Conservation (phyloP, 2,329 filamentous ascomycete genomes). For the Coccinonectria pachysandricola region DNA sequence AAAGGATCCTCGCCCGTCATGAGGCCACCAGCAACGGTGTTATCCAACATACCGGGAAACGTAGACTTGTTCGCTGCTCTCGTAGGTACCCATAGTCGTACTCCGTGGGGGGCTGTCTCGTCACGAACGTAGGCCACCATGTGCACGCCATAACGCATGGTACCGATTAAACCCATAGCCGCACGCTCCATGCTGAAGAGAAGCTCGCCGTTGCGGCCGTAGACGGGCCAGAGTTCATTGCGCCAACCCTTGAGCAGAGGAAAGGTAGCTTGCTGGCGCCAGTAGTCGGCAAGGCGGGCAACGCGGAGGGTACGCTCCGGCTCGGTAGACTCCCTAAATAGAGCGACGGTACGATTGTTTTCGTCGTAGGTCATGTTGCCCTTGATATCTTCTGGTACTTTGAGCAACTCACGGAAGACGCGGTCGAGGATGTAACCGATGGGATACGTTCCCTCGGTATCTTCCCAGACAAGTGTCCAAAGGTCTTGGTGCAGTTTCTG, state of each 20-base stretch:
- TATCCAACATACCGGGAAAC: slow-evolving; percentile 88
- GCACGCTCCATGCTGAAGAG: slow-evolving; percentile 70
- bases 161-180: slow-evolving; percentile 63
- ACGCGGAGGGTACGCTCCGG: slow-evolving; percentile 49
- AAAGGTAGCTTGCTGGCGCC: slow-evolving; percentile 64
- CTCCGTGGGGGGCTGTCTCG: slow-evolving; percentile 33
- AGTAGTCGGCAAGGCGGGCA: slow-evolving; percentile 49
- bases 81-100: slow-evolving; percentile 78
- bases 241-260: slow-evolving; percentile 69
- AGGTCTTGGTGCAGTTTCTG: slow-evolving; percentile 47
- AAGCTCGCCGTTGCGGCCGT: slow-evolving; percentile 50
- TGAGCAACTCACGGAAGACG: slow-evolving; percentile 38
- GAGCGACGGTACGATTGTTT: slow-evolving; percentile 48
- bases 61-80: slow-evolving; percentile 71
- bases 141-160: slow-evolving; percentile 71
- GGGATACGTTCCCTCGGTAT: slow-evolving; percentile 50
- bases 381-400: slow-evolving; percentile 38
- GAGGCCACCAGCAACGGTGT: slow-evolving; percentile 75
- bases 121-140: slow-evolving; percentile 60
- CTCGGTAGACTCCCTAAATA: slow-evolving; percentile 49
- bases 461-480: slow-evolving; percentile 55
- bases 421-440: slow-evolving; percentile 51
- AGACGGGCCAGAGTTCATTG: slow-evolving; percentile 71
- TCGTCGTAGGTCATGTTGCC: slow-evolving; percentile 53
- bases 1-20: slow-evolving; percentile 70